A percentile compares a stretch with the other conserved stretches of the same genome.
phyloP scores from a whole-genome alignment of 78 protist species.

The Dictyostelium firmibasis region DNA sequence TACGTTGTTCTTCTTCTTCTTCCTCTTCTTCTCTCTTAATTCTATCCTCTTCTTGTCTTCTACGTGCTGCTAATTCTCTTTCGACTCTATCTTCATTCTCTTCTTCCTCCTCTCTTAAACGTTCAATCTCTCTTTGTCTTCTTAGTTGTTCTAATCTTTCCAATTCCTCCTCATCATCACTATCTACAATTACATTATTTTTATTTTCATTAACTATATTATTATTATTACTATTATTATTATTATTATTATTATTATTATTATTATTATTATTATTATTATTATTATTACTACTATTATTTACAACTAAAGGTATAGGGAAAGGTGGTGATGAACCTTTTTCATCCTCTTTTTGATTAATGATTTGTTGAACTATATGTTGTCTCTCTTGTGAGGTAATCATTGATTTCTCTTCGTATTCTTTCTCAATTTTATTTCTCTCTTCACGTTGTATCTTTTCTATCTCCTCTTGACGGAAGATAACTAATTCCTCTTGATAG shows the following conservation, averaged over 20 bases:
- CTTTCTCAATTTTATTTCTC: conserved; percentile 21
- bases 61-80: conserved; percentile 17
- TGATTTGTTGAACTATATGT: not conserved
- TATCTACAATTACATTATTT: not conserved
- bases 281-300: not conserved
- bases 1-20: conserved; percentile 63
- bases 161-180: conserved; percentile 44
- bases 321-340: not conserved
- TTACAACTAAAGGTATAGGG: not conserved
- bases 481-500: not conserved
- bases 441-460: conserved; percentile 1
- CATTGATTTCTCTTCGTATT: not conserved
- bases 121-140: conserved; percentile 60
- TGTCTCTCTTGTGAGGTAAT: not conserved
- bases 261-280: not conserved
- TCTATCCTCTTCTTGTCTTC: conserved; percentile 57
- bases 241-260: not conserved
- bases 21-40: conserved; percentile 67
- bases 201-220: not conserved
- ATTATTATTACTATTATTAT: not conserved
- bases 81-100: conserved; percentile 63
- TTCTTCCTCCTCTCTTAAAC: conserved; percentile 69
- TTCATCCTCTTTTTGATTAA: not conserved
- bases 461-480: conserved; percentile 25
- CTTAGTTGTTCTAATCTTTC: conserved; percentile 51